phyloP scores from a whole-genome alignment of 208 protist species.

The Acanthamoeba culbertsoni region DNA sequence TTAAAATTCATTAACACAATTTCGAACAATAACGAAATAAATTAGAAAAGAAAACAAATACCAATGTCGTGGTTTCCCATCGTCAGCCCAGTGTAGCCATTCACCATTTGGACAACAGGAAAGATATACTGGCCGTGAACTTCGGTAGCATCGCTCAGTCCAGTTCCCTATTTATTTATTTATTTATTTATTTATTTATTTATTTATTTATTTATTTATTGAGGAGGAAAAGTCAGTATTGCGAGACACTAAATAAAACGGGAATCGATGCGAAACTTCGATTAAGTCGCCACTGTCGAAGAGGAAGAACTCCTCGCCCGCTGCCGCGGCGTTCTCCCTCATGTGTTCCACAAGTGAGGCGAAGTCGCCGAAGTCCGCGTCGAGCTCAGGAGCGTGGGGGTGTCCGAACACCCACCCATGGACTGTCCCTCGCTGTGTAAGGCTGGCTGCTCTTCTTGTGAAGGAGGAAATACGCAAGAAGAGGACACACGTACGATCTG shows the following conservation, averaged over 20 bases:
- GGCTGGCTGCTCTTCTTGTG: too few relatives aligned
- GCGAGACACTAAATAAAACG: neutral
- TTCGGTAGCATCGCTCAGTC: slow-evolving; percentile 56
- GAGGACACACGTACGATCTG: neutral
- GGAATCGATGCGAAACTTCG: neutral
- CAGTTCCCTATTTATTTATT: too few relatives aligned
- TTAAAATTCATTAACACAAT: too few relatives aligned
- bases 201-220: too few relatives aligned
- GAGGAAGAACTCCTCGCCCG: slow-evolving; percentile 59
- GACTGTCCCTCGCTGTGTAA: too few relatives aligned
- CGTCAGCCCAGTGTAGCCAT: slow-evolving; percentile 56
- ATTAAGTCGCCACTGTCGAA: slow-evolving; percentile 67
- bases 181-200: too few relatives aligned
- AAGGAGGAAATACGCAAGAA: neutral
- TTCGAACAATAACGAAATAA: too few relatives aligned
- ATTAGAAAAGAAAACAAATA: too few relatives aligned
- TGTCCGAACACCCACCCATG: slow-evolving; percentile 61
- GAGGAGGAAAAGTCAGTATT: too few relatives aligned
- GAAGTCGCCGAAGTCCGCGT: slow-evolving; percentile 63
- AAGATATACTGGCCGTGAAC: slow-evolving; percentile 63
- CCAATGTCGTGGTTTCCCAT: slow-evolving; percentile 69
- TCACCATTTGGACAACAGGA: slow-evolving; percentile 39
- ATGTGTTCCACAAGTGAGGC: slow-evolving; percentile 58
- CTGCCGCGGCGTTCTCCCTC: slow-evolving; percentile 42
- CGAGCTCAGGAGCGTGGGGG: slow-evolving; percentile 36